Evolutionary conservation across 106 monocot genomes (phyloP).

Genomic region (Apostasia ramifera): DNA sequence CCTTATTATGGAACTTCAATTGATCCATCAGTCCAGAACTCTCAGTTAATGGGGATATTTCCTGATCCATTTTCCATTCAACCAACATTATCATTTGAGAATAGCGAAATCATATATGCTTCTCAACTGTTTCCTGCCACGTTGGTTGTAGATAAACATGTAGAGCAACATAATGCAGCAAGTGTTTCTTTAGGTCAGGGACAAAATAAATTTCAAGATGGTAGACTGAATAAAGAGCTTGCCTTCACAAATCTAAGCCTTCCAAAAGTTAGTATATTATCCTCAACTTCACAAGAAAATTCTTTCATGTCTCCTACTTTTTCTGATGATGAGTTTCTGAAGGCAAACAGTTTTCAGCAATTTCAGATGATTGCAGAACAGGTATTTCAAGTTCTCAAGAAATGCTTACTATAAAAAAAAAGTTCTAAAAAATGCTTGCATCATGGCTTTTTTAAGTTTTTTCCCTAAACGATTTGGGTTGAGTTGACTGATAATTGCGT

Average conservation of each 20-base stretch:
- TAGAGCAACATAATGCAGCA: slow-evolving; percentile 5
- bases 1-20: slow-evolving; percentile 7
- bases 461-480: neutral
- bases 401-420: too few relatives aligned
- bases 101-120: slow-evolving; percentile 10
- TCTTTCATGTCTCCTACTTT: slow-evolving; percentile 19
- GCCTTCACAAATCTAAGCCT: neutral
- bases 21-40: neutral
- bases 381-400: slow-evolving; percentile 22
- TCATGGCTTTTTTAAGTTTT: neutral
- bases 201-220: slow-evolving; percentile 14
- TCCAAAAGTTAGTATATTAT: slow-evolving; percentile 5
- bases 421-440: too few relatives aligned
- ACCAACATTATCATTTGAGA: slow-evolving; percentile 14
- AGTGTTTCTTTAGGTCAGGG: slow-evolving; percentile 17
- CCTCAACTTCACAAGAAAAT: slow-evolving; percentile 17
- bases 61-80: slow-evolving; percentile 7
- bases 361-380: slow-evolving; percentile 48
- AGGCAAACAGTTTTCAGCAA: slow-evolving; percentile 42
- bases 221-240: neutral
- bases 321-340: slow-evolving; percentile 20
- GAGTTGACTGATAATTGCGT: neutral
- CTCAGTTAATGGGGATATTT: slow-evolving; percentile 1
- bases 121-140: slow-evolving; percentile 2
- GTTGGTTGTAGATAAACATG: slow-evolving; percentile 1